Evolutionary conservation across 768 basidiomycete genomes (phyloP), one percentile per base, ranked within the genome.

Genomic region (Xerocomellus amylosporus): DNA sequence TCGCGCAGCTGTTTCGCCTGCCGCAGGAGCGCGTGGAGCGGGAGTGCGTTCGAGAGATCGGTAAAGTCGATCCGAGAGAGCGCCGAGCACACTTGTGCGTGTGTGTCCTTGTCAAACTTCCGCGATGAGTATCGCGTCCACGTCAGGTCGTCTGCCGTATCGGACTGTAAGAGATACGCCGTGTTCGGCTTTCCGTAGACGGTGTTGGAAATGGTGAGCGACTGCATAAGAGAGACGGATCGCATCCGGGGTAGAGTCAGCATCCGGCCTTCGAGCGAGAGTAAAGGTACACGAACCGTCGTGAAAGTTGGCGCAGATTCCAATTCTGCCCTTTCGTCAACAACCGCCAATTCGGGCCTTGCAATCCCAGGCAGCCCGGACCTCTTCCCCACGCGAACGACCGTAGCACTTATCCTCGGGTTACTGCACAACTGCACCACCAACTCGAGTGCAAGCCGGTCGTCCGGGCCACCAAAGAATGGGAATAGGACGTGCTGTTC

Each of bases 381-480:
- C 7, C 36, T 62, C 67, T 78, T 85, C 20, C 59, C 63, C 31
- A 96, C 74, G 46, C 85, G 76, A 2, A 96, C 73, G 0, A 93
- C 82, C 0, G 89, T 93, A 1, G 91, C 97, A 5, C 71, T 80
- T 0, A 91, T 78, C 34, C 69, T 72, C 0, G 80, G 67, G 56
- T 87, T 86, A 31, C 71, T 70, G 52, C 93, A 89, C 28, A 89
- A 65, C 68, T 98, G 95, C 33, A 90, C 82, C 5, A 92, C 82
- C 63, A 98, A 84, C 30, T 80, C 73, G 26, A 98, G 73, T 0
- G 92, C 91, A 20, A 93, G 77, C 1, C 97, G 84, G 67, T 98
- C 96, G 67, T 99, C 96, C 0, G 92, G 86, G 0, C 96, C 96
- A 36, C 96, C 96, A 67, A 93, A 89, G 82, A 96, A 98, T 0